Evolutionary conservation across 2,329 filamentous ascomycete genomes (phyloP).

Genomic region (Gnomoniopsis sp.): DNA sequence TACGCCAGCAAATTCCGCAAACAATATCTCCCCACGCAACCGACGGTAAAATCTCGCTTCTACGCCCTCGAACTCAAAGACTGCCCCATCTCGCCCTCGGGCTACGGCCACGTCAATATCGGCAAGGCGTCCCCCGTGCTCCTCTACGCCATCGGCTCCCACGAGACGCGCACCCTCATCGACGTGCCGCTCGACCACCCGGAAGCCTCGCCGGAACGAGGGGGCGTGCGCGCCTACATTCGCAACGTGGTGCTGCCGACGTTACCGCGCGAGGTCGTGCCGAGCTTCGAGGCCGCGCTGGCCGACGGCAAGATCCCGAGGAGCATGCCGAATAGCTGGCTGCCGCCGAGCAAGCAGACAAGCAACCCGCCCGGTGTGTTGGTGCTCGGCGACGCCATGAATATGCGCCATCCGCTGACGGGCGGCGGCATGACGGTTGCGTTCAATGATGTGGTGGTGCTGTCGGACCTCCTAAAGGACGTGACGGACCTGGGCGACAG

Average conservation of each 20-base stretch:
- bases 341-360: conserved; percentile 67
- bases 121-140: conserved; percentile 74
- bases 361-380: conserved; percentile 63
- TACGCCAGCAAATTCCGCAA: conserved; percentile 92
- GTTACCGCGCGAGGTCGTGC: conserved; percentile 68
- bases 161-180: conserved; percentile 86
- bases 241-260: conserved; percentile 70
- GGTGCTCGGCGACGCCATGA: conserved; percentile 89
- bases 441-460: conserved; percentile 82
- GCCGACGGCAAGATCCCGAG: conserved; percentile 71
- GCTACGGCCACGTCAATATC: conserved; percentile 86
- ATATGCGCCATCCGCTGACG: conserved; percentile 98
- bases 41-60: conserved; percentile 80
- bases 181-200: conserved; percentile 79
- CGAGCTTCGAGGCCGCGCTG: conserved; percentile 72
- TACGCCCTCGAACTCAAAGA: conserved; percentile 92
- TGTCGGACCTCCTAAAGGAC: conserved; percentile 66
- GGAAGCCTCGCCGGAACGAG: conserved; percentile 67
- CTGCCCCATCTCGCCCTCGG: conserved; percentile 68
- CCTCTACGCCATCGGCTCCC: conserved; percentile 94
- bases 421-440: conserved; percentile 98
- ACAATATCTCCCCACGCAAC: conserved; percentile 63
- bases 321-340: conserved; percentile 94
- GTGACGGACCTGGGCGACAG: conserved; percentile 70
- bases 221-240: conserved; percentile 84